Percentiles rank a stretch among this genome's conserved stretches.
Conservation (phyloP, 768 basidiomycete genomes). For the Mycena haematopus region DNA sequence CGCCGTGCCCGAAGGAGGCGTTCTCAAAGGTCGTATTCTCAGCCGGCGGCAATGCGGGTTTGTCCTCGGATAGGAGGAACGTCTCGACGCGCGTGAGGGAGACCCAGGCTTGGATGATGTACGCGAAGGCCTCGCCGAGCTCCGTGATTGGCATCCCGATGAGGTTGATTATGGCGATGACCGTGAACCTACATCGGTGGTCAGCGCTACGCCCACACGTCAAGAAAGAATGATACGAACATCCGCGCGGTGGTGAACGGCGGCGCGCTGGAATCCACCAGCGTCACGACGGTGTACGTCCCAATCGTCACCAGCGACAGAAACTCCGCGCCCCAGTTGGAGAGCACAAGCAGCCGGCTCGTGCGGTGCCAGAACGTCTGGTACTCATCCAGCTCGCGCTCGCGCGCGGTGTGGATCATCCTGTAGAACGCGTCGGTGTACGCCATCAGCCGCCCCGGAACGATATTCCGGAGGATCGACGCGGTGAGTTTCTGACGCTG, state of each 20-base stretch:
- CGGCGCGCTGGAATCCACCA: slow-evolving; percentile 7
- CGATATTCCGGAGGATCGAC: slow-evolving; percentile 14
- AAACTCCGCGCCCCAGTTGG: slow-evolving; percentile 15
- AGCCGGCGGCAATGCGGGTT: neutral
- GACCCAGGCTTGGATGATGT: slow-evolving; percentile 11
- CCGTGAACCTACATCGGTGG: neutral
- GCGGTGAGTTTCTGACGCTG: slow-evolving; percentile 5
- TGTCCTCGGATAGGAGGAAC: slow-evolving; percentile 8
- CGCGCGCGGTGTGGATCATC: slow-evolving; percentile 14
- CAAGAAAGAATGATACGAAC: neutral
- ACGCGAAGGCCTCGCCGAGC: slow-evolving; percentile 17
- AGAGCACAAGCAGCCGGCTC: slow-evolving; percentile 11
- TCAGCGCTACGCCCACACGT: neutral
- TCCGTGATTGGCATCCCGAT: slow-evolving; percentile 20
- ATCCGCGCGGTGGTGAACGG: slow-evolving; percentile 5
- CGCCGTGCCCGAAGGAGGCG: slow-evolving; percentile 16
- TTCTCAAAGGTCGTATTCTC: slow-evolving; percentile 1
- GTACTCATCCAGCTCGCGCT: slow-evolving; percentile 3
- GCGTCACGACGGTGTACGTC: slow-evolving; percentile 12
- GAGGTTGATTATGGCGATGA: slow-evolving; percentile 15
- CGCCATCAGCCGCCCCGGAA: slow-evolving; percentile 17
- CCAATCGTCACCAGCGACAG: slow-evolving; percentile 12
- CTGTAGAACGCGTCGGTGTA: slow-evolving; percentile 12
- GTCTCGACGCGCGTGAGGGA: slow-evolving; percentile 17
- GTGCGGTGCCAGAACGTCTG: slow-evolving; percentile 9